These are phyloP conservation scores for Ophiostoma perfectum DNA, from an alignment of 2,329 filamentous ascomycete genomes.

Conservation along the genomic window DNA sequence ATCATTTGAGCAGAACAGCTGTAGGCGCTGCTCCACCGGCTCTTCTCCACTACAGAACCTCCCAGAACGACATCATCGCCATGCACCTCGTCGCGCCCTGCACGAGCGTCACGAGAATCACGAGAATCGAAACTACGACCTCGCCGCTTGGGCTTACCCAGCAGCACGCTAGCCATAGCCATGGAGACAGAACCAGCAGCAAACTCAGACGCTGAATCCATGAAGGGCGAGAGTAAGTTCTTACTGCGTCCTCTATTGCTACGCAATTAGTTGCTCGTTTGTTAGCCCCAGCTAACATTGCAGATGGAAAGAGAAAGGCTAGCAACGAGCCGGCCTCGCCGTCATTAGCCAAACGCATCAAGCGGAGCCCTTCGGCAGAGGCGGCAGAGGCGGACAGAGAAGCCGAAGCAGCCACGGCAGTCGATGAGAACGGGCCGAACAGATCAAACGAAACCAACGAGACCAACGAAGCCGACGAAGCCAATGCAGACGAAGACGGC, in stretches of 20 bases:
- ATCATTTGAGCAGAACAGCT: neutral
- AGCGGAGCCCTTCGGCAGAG: constrained; percentile 45
- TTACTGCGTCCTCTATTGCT: too few species aligned
- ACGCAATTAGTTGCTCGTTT: neutral
- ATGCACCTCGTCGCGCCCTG: neutral
- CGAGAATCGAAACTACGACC: neutral
- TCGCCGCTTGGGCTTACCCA: neutral
- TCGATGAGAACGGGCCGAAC: neutral
- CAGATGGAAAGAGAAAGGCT: constrained; percentile 67
- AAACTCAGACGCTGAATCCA: neutral
- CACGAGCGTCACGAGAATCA: neutral
- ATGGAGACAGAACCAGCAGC: constrained; percentile 10
- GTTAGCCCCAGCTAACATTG: neutral
- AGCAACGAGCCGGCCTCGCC: constrained; percentile 58
- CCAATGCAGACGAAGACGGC: neutral
- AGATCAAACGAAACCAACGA: neutral
- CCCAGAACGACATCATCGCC: constrained; percentile 14
- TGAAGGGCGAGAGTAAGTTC: neutral
- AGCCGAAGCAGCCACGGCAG: neutral
- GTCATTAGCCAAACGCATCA: constrained; percentile 59
- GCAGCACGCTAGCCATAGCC: neutral
- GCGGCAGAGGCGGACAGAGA: constrained; percentile 21
- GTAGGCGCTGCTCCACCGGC: neutral
- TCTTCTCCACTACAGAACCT: constrained; percentile 1
- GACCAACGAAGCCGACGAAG: neutral